Base-by-base conservation (phyloP, 2,329 filamentous ascomycete genomes). In the Claviceps digitariae region DNA sequence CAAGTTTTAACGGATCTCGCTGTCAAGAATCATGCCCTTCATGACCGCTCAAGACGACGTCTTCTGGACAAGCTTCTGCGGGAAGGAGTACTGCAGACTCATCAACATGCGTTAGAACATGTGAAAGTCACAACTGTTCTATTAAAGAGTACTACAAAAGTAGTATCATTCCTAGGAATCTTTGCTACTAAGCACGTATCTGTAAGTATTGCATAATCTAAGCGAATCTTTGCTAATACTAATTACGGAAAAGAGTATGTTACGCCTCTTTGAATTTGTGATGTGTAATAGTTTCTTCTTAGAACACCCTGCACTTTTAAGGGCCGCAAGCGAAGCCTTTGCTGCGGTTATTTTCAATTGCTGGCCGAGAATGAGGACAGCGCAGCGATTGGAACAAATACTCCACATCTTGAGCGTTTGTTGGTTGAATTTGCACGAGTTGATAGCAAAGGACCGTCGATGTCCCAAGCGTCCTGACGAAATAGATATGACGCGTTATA, bases 201-300 rank as follows among this genome's bases (percentile, higher is more conserved):
- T 71, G 80, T 81, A 61, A 38, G 67, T 20, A 46, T 36, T 38
- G 47, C 27, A 29, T 43, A 29, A 38, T 41, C 6, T 12, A 48
- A 52, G 54, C 47, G 12, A 12, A 21, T 29, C 15, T 21, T 21
- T 25, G 15, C 23, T 17, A 15, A 44, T 6, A 12, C 25, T 46
- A 44, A 27, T 48, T 52, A 17, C 23, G n/a, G 29, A 38, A 50
- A 54, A 87, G 74, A 78, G 82, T 47, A 67, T 91, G 8, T 64
- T 95, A 1, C 81, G 86, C 0, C 73, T 90, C 57, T 66, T 88
- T 10, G 79, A 80, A 2, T 70, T 73, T 41, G 77, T 84, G 10
- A 70, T 95, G 52, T 75, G 78, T 2, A 82, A 90, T 61, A 82
- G 87, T 0, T 87, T 93, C 62, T 76, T 77, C 1, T 69, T 76